A percentile compares a stretch with the other conserved stretches of the same genome.
Conservation (phyloP, 164 flowering plant species). For the Nelumbo lutea region DNA sequence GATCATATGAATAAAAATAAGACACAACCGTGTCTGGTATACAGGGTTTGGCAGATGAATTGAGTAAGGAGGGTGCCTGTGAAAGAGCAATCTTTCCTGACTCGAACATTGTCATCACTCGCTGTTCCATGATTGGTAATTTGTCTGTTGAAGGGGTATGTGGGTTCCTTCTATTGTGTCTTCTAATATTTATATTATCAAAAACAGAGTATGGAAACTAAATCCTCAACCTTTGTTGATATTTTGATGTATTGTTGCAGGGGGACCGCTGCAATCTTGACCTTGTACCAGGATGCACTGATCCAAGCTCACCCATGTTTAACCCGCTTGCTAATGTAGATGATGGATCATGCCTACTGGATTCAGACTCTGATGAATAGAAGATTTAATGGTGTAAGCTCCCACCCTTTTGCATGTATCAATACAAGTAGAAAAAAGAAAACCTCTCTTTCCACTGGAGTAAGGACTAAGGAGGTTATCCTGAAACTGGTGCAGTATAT, state of each 20-base stretch:
- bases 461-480: too few relatives aligned
- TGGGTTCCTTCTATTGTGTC: background rate
- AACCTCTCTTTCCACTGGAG: too few relatives aligned
- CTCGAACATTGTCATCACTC: constrained; percentile 40
- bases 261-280: constrained; percentile 89
- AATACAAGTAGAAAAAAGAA: too few relatives aligned
- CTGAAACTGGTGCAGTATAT: too few relatives aligned
- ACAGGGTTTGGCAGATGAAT: constrained; percentile 83
- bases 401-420: background rate
- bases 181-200: too few relatives aligned
- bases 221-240: background rate
- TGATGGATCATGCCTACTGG: constrained; percentile 77
- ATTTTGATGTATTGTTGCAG: constrained; percentile 30
- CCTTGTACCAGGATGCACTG: constrained; percentile 75
- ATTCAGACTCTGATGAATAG: constrained; percentile 46
- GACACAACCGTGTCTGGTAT: background rate
- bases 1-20: background rate
- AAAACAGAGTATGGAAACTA: background rate
- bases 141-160: constrained; percentile 68
- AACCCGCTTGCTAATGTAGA: constrained; percentile 84
- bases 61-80: too few relatives aligned
- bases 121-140: constrained; percentile 74
- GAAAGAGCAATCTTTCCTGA: constrained; percentile 95
- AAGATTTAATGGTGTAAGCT: background rate
- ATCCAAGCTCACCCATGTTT: constrained; percentile 57